These are phyloP conservation scores for Myriosclerotinia scirpicola DNA, from an alignment of 2,329 filamentous ascomycete genomes.

Conservation along the genomic window DNA sequence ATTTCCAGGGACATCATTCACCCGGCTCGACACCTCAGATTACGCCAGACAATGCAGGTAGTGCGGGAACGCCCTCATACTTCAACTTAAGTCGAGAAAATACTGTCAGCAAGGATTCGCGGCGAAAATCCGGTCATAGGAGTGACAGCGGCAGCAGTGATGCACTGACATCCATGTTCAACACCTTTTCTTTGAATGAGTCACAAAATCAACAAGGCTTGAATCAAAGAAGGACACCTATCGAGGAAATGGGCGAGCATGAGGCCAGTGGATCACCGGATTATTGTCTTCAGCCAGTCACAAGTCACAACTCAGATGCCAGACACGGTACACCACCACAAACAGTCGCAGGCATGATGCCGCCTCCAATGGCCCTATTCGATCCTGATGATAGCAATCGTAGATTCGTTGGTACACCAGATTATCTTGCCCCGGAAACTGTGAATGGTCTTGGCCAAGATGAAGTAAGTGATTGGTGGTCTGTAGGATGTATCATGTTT, in stretches of 20 bases:
- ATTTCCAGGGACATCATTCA: slow-evolving; percentile 76
- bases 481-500: slow-evolving; percentile 95
- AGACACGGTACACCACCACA: slow-evolving; percentile 61
- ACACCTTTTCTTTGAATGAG: slow-evolving; percentile 73
- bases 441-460: slow-evolving; percentile 95
- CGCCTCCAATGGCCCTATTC: slow-evolving; percentile 90
- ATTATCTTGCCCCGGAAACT: slow-evolving; percentile 95
- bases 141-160: slow-evolving; percentile 95
- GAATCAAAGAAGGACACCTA: slow-evolving; percentile 55
- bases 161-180: slow-evolving; percentile 77
- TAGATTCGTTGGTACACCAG: slow-evolving; percentile 92
- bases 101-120: slow-evolving; percentile 59
- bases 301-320: slow-evolving; percentile 45
- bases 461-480: slow-evolving; percentile 99
- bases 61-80: slow-evolving; percentile 84
- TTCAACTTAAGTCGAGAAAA: slow-evolving; percentile 72
- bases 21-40: slow-evolving; percentile 84
- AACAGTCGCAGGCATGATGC: slow-evolving; percentile 69
- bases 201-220: slow-evolving; percentile 42
- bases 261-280: slow-evolving; percentile 76
- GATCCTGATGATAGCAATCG: slow-evolving; percentile 92
- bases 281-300: slow-evolving; percentile 60
- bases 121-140: slow-evolving; percentile 69
- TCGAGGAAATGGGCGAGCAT: slow-evolving; percentile 73
- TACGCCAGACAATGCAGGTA: slow-evolving; percentile 69